Conservation (phyloP, 805 yeast genomes). For the Naumovozyma castellii region DNA sequence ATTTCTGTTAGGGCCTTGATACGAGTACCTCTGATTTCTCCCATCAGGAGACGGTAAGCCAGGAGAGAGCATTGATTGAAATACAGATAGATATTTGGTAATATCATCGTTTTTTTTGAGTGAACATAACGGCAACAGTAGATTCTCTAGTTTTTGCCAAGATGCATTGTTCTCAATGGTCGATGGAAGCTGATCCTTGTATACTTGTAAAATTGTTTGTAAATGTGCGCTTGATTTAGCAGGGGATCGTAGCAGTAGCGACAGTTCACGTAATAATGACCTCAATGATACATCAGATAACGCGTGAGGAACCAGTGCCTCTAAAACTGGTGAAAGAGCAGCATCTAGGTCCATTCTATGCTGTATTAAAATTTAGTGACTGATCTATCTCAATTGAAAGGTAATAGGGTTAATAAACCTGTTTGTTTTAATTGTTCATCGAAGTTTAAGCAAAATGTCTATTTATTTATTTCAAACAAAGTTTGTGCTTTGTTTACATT, state of each 20-base stretch:
- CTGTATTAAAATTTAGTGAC: background rate
- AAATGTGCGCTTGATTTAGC: conserved; percentile 12
- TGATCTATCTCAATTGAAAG: too few relatives aligned
- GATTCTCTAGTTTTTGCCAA: conserved; percentile 18
- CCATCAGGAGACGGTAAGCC: conserved; percentile 8
- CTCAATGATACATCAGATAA: conserved; percentile 12
- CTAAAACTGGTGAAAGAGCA: conserved; percentile 14
- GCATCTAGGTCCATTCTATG: conserved; percentile 17
- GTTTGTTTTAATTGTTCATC: background rate
- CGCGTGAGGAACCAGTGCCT: conserved; percentile 19
- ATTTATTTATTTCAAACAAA: too few relatives aligned
- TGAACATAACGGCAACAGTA: conserved; percentile 12
- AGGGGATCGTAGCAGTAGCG: conserved; percentile 11
- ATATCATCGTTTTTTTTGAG: conserved; percentile 15
- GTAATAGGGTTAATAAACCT: too few relatives aligned
- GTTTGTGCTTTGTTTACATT: background rate
- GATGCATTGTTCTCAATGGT: conserved; percentile 9
- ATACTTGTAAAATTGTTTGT: conserved; percentile 13
- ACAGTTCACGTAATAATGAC: conserved; percentile 13
- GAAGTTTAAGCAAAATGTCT: background rate
- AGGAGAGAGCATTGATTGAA: conserved; percentile 12
- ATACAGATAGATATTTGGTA: conserved; percentile 12
- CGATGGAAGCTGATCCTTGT: conserved; percentile 10
- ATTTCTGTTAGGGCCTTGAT: background rate
- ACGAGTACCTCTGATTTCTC: background rate